Evolutionary conservation across 768 basidiomycete genomes (phyloP).

Genomic region (Russula foetens): DNA sequence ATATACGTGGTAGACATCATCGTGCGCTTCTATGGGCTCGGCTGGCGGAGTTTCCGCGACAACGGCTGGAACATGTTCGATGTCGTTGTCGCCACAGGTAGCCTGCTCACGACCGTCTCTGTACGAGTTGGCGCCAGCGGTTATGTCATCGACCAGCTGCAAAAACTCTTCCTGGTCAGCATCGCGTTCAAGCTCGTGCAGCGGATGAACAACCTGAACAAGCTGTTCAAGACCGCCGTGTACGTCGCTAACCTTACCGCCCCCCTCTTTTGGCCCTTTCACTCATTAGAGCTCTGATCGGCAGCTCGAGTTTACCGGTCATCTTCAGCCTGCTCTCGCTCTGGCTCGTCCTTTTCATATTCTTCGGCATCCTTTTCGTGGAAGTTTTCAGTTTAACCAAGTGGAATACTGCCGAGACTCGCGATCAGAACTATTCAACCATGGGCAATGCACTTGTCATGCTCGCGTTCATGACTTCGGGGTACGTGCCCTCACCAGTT

Average conservation of each 20-base stretch:
- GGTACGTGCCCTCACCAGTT: slow-evolving; percentile 42
- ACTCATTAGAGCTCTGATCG: background rate
- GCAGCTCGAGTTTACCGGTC: slow-evolving; percentile 75
- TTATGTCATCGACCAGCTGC: slow-evolving; percentile 55
- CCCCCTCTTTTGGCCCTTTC: background rate
- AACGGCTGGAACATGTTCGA: slow-evolving; percentile 97
- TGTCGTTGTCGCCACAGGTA: slow-evolving; percentile 68
- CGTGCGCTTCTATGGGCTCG: slow-evolving; percentile 77
- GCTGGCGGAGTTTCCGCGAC: slow-evolving; percentile 73
- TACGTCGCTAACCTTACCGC: slow-evolving; percentile 35
- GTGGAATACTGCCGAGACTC: slow-evolving; percentile 62
- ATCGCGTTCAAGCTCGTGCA: slow-evolving; percentile 95
- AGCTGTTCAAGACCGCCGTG: slow-evolving; percentile 95
- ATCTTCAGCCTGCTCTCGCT: slow-evolving; percentile 79
- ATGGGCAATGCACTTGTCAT: slow-evolving; percentile 78
- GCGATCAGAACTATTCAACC: slow-evolving; percentile 69
- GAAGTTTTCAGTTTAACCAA: slow-evolving; percentile 92
- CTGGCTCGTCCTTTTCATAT: slow-evolving; percentile 86
- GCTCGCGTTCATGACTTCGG: slow-evolving; percentile 88
- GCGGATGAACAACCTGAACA: slow-evolving; percentile 78
- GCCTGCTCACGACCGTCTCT: slow-evolving; percentile 73
- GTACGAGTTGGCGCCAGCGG: slow-evolving; percentile 47
- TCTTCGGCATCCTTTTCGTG: slow-evolving; percentile 81
- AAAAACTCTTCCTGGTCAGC: slow-evolving; percentile 87
- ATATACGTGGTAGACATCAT: slow-evolving; percentile 70